A percentile compares a stretch with the other conserved stretches of the same genome.
Evolutionary conservation across 2,329 filamentous ascomycete genomes (phyloP).

Genomic region (Pseudogymnoascus sp.): DNA sequence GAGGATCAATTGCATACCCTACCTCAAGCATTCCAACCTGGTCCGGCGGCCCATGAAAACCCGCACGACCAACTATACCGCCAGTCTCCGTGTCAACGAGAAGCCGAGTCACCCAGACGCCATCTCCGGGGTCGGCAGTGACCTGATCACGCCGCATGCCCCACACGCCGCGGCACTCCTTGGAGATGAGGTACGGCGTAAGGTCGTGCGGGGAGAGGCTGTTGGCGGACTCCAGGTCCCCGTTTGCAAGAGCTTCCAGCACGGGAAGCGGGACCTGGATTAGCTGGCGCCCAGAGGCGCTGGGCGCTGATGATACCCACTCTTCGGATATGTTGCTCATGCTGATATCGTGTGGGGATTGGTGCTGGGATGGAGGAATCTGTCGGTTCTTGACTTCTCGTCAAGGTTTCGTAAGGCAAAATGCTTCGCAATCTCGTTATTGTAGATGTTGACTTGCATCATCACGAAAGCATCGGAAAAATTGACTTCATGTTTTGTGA

Average conservation of each 20-base stretch:
- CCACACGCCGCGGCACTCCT: not conserved
- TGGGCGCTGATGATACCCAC: not conserved
- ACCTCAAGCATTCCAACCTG: constrained; percentile 10
- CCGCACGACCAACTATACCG: constrained; percentile 1
- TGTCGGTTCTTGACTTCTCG: no score
- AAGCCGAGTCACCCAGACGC: not conserved
- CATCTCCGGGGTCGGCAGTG: not conserved
- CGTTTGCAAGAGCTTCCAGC: not conserved
- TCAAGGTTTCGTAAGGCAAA: not conserved
- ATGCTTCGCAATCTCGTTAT: not conserved
- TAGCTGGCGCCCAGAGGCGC: not conserved
- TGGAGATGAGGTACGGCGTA: not conserved
- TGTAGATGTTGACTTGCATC: not conserved
- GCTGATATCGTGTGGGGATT: not conserved
- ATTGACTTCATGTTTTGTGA: not conserved
- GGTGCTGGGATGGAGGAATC: not conserved
- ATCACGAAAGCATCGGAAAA: not conserved
- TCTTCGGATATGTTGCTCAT: not conserved
- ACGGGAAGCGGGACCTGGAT: not conserved
- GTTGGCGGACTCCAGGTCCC: not conserved
- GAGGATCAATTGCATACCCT: constrained; percentile 7
- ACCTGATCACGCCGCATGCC: not conserved
- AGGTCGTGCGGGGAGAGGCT: not conserved
- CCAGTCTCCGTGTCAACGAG: not conserved
- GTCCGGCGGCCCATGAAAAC: constrained; percentile 9